These are phyloP conservation scores for Mycena citricolor DNA, from an alignment of 1,284 basidiomycete species.

Conservation along the genomic window DNA sequence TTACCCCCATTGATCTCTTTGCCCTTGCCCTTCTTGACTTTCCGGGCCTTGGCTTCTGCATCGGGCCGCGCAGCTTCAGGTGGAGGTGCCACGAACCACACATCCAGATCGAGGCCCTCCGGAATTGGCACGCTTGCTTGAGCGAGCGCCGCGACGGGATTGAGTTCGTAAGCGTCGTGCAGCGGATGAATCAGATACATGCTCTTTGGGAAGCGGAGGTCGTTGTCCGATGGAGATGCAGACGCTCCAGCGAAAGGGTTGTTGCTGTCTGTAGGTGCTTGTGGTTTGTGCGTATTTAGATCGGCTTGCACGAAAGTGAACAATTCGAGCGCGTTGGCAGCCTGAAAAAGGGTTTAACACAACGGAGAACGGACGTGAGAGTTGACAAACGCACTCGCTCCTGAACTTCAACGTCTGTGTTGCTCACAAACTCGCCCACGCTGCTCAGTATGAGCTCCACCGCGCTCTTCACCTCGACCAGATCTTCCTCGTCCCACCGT, in stretches of 20 bases:
- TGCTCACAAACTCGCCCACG: constrained; percentile 54
- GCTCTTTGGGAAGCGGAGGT: constrained; percentile 80
- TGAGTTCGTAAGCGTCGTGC: constrained; percentile 80
- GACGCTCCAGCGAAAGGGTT: constrained; percentile 38
- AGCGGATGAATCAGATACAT: constrained; percentile 85
- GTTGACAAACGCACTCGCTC: constrained; percentile 76
- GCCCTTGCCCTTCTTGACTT: constrained; percentile 50
- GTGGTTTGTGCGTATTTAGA: constrained; percentile 58
- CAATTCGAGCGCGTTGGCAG: constrained; percentile 78
- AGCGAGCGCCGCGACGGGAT: constrained; percentile 79
- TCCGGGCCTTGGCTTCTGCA: constrained; percentile 47
- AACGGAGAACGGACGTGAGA: background rate
- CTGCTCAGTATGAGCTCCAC: constrained; percentile 62
- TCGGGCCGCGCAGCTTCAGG: constrained; percentile 38
- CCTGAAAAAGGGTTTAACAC: constrained; percentile 41
- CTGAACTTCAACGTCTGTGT: constrained; percentile 83
- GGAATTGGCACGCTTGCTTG: constrained; percentile 83
- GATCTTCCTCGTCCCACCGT: constrained; percentile 71
- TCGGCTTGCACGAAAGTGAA: constrained; percentile 83
- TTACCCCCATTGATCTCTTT: constrained; percentile 33
- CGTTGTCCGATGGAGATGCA: constrained; percentile 43
- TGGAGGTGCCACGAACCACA: constrained; percentile 76
- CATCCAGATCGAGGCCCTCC: constrained; percentile 82
- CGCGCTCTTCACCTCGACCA: constrained; percentile 58
- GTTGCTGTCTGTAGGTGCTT: constrained; percentile 33